Conservation (phyloP, 202 grass and related monocot species). For the Digitaria exilis region DNA sequence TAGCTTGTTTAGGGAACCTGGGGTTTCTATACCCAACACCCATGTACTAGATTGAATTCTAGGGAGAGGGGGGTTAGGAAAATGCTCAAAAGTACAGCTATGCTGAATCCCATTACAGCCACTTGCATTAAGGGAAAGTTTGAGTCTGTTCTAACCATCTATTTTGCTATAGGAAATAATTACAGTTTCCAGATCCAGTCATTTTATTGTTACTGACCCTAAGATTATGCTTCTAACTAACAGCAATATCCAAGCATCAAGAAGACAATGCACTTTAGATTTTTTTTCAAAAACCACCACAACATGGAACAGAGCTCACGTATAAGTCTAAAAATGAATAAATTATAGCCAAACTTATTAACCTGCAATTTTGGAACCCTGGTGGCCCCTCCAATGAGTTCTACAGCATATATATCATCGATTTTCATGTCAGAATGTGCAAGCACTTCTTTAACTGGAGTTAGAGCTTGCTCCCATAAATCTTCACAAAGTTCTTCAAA, state of each 20-base stretch:
- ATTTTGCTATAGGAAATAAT: background rate
- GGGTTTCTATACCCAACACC: too few species aligned
- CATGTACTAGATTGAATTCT: background rate
- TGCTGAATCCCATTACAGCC: conserved; percentile 13
- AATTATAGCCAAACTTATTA: conserved; percentile 26
- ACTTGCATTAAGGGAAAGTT: background rate
- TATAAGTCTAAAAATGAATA: background rate
- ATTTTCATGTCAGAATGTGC: conserved; percentile 79
- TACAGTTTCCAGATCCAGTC: background rate
- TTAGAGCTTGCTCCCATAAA: conserved; percentile 89
- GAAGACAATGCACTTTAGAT: background rate
- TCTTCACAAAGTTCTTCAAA: conserved; percentile 98
- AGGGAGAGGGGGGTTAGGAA: background rate
- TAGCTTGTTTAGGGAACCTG: too few species aligned
- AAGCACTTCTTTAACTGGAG: conserved; percentile 90
- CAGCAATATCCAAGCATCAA: background rate
- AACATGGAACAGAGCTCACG: background rate
- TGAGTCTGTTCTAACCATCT: background rate
- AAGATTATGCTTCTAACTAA: background rate
- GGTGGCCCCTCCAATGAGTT: conserved; percentile 93
- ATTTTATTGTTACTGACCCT: background rate
- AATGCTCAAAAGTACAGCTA: background rate
- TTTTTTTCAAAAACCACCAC: background rate
- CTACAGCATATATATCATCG: conserved; percentile 91
- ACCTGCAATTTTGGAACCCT: conserved; percentile 96